Conservation (phyloP, 2,329 filamentous ascomycete species). For the Diaporthe vexans region DNA sequence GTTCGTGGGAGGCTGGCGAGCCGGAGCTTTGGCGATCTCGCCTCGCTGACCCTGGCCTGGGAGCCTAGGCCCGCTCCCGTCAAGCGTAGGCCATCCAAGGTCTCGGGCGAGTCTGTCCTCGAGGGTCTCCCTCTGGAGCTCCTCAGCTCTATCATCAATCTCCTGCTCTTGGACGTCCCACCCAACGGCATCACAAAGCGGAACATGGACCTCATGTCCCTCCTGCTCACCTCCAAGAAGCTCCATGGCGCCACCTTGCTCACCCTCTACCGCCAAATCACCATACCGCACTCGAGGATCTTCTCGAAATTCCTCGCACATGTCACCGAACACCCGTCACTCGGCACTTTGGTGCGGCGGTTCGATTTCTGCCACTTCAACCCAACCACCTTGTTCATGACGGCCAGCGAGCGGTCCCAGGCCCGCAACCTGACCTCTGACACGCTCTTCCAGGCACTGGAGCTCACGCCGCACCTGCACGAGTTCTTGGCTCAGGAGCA, state of each 20-base stretch:
- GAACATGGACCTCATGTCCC: conserved; percentile 83
- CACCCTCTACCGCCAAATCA: conserved; percentile 84
- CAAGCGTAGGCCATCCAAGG: conserved; percentile 41
- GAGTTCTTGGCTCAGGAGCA: conserved; percentile 88
- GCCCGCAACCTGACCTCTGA: conserved; percentile 82
- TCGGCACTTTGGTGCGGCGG: conserved; percentile 82
- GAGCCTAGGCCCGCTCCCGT: conserved; percentile 52
- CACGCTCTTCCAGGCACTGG: conserved; percentile 79
- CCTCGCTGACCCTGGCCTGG: conserved; percentile 69
- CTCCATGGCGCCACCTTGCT: conserved; percentile 80
- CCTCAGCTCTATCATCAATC: conserved; percentile 79
- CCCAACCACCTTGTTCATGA: conserved; percentile 81
- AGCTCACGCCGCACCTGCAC: conserved; percentile 79
- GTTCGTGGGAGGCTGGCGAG: conserved; percentile 71
- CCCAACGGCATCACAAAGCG: conserved; percentile 82
- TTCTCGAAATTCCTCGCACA: conserved; percentile 86
- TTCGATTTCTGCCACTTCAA: conserved; percentile 91
- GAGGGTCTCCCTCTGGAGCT: conserved; percentile 80
- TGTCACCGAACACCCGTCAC: conserved; percentile 73
- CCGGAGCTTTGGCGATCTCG: conserved; percentile 73
- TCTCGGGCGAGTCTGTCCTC: conserved; percentile 67
- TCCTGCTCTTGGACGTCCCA: conserved; percentile 79
- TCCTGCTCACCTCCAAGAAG: conserved; percentile 81
- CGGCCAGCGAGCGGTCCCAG: conserved; percentile 79
- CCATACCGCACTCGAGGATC: conserved; percentile 85